phyloP scores from a whole-genome alignment of 2,329 filamentous ascomycete species.

The Ploettnerulaceae sp. region DNA sequence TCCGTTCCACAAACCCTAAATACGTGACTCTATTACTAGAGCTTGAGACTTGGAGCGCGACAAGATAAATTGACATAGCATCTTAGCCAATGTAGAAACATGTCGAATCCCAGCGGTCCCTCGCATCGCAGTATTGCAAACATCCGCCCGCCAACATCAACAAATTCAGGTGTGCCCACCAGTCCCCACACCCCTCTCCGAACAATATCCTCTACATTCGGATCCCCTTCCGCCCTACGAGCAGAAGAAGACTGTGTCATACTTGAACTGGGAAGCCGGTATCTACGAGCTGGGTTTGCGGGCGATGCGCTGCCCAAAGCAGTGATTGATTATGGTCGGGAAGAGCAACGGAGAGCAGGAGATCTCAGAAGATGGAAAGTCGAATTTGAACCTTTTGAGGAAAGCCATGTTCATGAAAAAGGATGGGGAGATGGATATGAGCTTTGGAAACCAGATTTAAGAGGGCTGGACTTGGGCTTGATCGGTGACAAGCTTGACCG shows the following conservation, averaged over 20 bases:
- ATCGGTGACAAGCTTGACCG: conserved; percentile 85
- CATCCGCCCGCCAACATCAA: conserved; percentile 40
- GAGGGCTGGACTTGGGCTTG: conserved; percentile 68
- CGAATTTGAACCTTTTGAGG: conserved; percentile 46
- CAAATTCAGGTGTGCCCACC: conserved; percentile 33
- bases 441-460: conserved; percentile 74
- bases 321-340: conserved; percentile 65
- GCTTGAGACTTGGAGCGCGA: no score
- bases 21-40: no score
- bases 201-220: conserved; percentile 50
- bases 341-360: conserved; percentile 70
- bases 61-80: no score
- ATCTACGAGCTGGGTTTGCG: conserved; percentile 77
- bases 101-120: conserved; percentile 36
- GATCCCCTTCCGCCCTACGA: conserved; percentile 56
- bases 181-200: conserved; percentile 57
- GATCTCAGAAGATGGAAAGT: conserved; percentile 72
- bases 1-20: no score
- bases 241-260: conserved; percentile 82
- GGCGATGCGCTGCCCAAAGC: conserved; percentile 75
- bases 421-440: conserved; percentile 63
- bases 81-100: conserved; percentile 19
- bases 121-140: conserved; percentile 55
- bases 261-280: conserved; percentile 76
- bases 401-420: conserved; percentile 41